Conservation (phyloP, 495 filamentous ascomycete genomes). For the Platismatia glauca region DNA sequence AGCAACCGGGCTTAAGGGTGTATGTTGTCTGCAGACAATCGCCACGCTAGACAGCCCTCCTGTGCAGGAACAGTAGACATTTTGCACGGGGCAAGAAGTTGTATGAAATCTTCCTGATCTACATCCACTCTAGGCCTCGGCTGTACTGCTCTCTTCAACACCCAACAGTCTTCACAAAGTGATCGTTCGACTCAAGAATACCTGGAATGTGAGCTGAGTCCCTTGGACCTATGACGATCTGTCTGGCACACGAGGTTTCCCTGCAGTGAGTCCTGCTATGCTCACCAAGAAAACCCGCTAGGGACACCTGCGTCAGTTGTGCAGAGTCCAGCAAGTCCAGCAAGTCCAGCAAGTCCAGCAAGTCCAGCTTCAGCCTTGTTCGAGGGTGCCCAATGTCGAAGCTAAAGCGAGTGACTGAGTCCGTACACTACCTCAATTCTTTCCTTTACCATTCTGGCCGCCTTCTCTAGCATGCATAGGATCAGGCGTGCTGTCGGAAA, state of each 20-base stretch:
- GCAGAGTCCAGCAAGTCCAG: conserved; percentile 55
- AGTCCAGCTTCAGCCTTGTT: conserved; percentile 58
- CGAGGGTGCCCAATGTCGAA: conserved; percentile 63
- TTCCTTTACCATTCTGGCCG: conserved; percentile 33
- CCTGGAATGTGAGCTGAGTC: neutral
- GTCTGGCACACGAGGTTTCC: neutral
- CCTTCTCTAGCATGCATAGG: conserved; percentile 62
- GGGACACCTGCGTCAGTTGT: conserved; percentile 58
- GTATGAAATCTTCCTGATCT: neutral
- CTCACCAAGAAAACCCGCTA: conserved; percentile 67
- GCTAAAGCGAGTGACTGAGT: conserved; percentile 82
- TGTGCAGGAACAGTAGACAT: neutral
- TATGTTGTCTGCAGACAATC: too few species aligned
- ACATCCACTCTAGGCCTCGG: conserved; percentile 6
- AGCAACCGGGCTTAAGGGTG: too few species aligned
- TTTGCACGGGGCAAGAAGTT: neutral
- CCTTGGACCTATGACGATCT: neutral
- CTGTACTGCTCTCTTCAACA: conserved; percentile 1
- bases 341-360: conserved; percentile 59
- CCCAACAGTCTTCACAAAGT: neutral
- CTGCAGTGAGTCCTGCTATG: conserved; percentile 69
- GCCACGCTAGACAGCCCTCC: too few species aligned
- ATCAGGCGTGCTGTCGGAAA: conserved; percentile 69
- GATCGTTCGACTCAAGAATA: neutral
- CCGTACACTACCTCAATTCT: conserved; percentile 76